Conservation (phyloP, 371 early-diverging fungal genomes). For the Encephalitozoon hellem region DNA sequence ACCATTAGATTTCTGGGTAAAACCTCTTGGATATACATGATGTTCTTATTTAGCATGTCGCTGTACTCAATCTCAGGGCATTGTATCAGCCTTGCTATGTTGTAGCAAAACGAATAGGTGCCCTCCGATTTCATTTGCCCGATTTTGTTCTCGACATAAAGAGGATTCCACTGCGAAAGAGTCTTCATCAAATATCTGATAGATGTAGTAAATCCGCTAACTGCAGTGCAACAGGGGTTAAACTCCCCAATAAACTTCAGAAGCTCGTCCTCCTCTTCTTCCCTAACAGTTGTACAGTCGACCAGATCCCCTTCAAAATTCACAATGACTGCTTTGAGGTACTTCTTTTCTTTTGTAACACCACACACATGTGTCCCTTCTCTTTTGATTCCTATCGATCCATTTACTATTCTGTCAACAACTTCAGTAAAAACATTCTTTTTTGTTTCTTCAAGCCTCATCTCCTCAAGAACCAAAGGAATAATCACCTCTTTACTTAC, state of each 20-base stretch:
- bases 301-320: conserved; percentile 28
- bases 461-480: not conserved
- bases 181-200: conserved; percentile 2
- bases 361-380: conserved; percentile 1
- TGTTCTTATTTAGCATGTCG: not conserved
- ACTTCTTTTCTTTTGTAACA: conserved; percentile 16
- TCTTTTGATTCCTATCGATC: not conserved
- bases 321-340: conserved; percentile 5
- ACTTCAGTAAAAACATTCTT: not conserved
- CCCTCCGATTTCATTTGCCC: not conserved
- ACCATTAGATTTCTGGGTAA: not conserved
- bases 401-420: conserved; percentile 26
- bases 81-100: not conserved
- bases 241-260: not conserved
- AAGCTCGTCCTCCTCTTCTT: not conserved
- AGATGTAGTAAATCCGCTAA: conserved; percentile 10
- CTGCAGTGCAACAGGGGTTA: conserved; percentile 1
- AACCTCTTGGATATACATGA: not conserved
- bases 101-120: not conserved
- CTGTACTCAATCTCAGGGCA: conserved; percentile 28
- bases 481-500: not conserved
- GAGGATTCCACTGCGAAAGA: not conserved
- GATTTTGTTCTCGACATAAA: conserved; percentile 12
- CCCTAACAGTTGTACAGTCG: conserved; percentile 7
- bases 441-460: not conserved